phyloP scores from a whole-genome alignment of 1,139 yeast genomes.

The Keqinozyma sinolaborantium region DNA sequence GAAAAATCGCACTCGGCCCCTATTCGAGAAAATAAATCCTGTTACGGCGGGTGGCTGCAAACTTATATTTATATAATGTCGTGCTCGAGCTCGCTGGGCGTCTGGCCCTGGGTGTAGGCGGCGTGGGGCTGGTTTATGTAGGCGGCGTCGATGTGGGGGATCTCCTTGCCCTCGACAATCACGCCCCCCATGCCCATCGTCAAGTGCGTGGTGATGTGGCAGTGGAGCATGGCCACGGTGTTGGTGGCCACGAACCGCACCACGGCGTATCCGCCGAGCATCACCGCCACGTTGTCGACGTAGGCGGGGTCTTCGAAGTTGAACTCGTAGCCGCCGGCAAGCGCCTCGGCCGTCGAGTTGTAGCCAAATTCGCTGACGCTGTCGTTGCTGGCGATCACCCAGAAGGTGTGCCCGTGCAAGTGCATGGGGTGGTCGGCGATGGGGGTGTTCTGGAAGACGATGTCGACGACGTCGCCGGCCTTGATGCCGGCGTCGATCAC shows the following conservation, averaged over 20 bases:
- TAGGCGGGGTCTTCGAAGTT: conserved; percentile 18
- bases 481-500: conserved; percentile 6
- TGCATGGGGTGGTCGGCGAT: conserved; percentile 29
- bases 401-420: conserved; percentile 28
- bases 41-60: too few species aligned
- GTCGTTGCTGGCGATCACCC: conserved; percentile 7
- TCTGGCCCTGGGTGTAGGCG: too few species aligned
- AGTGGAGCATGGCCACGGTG: conserved; percentile 21
- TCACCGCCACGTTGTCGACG: conserved; percentile 22
- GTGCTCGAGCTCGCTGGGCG: too few species aligned
- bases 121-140: too few species aligned
- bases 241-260: conserved; percentile 11
- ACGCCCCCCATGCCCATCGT: conserved; percentile 35
- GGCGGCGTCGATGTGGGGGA: conserved; percentile 11
- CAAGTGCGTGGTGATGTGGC: conserved; percentile 35
- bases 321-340: conserved; percentile 11
- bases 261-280: conserved; percentile 25
- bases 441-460: conserved; percentile 10
- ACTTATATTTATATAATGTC: too few species aligned
- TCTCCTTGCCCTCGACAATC: conserved; percentile 18
- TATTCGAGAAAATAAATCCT: too few species aligned
- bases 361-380: conserved; percentile 16
- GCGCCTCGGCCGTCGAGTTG: conserved; percentile 19
- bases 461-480: conserved; percentile 60
- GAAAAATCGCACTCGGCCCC: not conserved